Percentiles rank a stretch among this genome's conserved stretches.
Conservation (phyloP, 2,329 filamentous ascomycete genomes). For the Curvularia spicifera region DNA sequence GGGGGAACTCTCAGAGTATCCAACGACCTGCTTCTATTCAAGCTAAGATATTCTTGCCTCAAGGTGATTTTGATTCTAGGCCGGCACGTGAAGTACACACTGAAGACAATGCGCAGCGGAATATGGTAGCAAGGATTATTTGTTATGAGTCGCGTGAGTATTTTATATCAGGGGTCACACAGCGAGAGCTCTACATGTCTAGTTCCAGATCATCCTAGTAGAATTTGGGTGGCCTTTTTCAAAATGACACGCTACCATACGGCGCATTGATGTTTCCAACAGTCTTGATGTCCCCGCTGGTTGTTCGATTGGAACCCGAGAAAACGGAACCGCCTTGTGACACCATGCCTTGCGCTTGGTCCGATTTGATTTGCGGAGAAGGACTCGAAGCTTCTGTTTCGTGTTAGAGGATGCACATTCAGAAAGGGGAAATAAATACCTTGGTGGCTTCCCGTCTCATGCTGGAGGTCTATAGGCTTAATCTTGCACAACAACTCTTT, state of each 20-base stretch:
- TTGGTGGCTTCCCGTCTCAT: neutral
- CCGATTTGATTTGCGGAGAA: neutral
- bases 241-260: neutral
- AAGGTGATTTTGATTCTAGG: too few species aligned
- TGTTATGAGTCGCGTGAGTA: too few species aligned
- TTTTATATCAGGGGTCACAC: too few species aligned
- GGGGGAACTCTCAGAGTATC: too few species aligned
- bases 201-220: too few species aligned
- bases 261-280: neutral
- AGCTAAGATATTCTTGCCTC: too few species aligned
- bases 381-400: neutral
- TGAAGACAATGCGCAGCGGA: too few species aligned
- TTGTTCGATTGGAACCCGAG: neutral
- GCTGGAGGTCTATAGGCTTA: neutral
- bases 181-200: too few species aligned
- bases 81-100: too few species aligned
- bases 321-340: neutral
- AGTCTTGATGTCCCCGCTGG: neutral
- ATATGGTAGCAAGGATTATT: too few species aligned
- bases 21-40: too few species aligned
- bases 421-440: neutral
- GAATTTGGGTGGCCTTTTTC: neutral
- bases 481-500: neutral
- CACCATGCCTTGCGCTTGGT: neutral
- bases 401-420: neutral